A percentile compares a stretch with the other conserved stretches of the same genome.
Evolutionary conservation across 2,329 filamentous ascomycete genomes (phyloP).

Genomic region (Colletotrichum spaethianum): DNA sequence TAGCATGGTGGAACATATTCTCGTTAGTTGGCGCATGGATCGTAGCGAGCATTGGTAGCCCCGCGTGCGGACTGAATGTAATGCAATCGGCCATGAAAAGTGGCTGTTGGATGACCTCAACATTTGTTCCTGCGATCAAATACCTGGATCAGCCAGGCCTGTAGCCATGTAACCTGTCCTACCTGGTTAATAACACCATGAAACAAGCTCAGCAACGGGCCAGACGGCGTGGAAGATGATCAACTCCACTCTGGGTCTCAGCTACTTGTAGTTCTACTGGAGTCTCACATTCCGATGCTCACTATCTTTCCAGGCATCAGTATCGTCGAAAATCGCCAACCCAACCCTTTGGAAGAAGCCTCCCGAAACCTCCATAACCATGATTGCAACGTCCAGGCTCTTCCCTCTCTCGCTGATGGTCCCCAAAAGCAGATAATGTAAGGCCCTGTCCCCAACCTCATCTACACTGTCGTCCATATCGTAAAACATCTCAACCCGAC

Average conservation of each 20-base stretch:
- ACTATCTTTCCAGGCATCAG: background rate
- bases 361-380: background rate
- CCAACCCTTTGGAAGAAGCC: conserved; percentile 19
- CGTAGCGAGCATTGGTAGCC: conserved; percentile 29
- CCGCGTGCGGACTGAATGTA: conserved; percentile 7
- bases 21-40: conserved; percentile 22
- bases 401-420: background rate
- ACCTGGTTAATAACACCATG: too few relatives aligned
- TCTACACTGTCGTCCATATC: background rate
- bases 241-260: background rate
- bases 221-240: background rate
- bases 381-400: conserved; percentile 5
- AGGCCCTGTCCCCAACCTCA: background rate
- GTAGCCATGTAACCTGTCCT: background rate
- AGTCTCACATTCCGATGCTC: background rate
- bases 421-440: conserved; percentile 17
- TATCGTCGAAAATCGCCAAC: background rate
- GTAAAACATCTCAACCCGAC: background rate
- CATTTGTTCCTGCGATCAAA: background rate
- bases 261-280: background rate
- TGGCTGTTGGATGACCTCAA: background rate
- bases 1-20: background rate
- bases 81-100: background rate
- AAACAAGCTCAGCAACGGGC: background rate
- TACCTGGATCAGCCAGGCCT: background rate